Percentiles rank a stretch among this genome's conserved stretches.
Conservation (phyloP, 2,329 filamentous ascomycete species). For the Claviceps spartinae region DNA sequence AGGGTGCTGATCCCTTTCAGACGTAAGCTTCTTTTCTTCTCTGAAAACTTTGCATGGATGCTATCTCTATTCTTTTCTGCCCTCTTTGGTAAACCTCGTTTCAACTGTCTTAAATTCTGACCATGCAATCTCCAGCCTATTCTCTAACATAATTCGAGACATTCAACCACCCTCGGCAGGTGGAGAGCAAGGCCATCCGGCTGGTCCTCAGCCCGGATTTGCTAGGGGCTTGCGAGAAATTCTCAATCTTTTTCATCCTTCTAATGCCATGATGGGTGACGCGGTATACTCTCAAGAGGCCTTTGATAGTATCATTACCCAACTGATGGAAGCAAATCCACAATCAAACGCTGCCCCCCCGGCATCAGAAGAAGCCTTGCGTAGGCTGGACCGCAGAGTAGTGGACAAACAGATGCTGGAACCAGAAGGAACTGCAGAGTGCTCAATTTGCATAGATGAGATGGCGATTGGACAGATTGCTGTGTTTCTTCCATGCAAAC, state of each 20-base stretch:
- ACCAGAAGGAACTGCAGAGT: slow-evolving; percentile 58
- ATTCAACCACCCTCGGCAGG: slow-evolving; percentile 19
- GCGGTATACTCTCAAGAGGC: slow-evolving; percentile 85
- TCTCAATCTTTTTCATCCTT: slow-evolving; percentile 38
- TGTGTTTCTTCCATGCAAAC: slow-evolving; percentile 68
- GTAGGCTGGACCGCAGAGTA: slow-evolving; percentile 55
- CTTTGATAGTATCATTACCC: slow-evolving; percentile 74
- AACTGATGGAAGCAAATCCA: slow-evolving; percentile 74
- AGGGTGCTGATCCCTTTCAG: slow-evolving; percentile 28
- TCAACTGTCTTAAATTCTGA: slow-evolving; percentile 2
- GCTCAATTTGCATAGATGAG: slow-evolving; percentile 89
- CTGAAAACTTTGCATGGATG: neutral
- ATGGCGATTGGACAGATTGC: slow-evolving; percentile 62
- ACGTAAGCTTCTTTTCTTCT: slow-evolving; percentile 24
- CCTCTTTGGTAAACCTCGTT: neutral
- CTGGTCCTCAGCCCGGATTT: slow-evolving; percentile 10
- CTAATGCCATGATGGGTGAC: slow-evolving; percentile 51
- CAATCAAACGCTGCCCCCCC: slow-evolving; percentile 69
- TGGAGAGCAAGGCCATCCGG: slow-evolving; percentile 11
- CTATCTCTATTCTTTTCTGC: neutral
- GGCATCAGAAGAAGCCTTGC: slow-evolving; percentile 62
- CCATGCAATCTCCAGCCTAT: slow-evolving; percentile 24
- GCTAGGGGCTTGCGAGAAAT: slow-evolving; percentile 35
- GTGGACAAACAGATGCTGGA: slow-evolving; percentile 58
- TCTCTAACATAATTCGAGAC: slow-evolving; percentile 30